Evolutionary conservation across 495 filamentous ascomycete genomes (phyloP).

Genomic region (Aeminium ludgeri): DNA sequence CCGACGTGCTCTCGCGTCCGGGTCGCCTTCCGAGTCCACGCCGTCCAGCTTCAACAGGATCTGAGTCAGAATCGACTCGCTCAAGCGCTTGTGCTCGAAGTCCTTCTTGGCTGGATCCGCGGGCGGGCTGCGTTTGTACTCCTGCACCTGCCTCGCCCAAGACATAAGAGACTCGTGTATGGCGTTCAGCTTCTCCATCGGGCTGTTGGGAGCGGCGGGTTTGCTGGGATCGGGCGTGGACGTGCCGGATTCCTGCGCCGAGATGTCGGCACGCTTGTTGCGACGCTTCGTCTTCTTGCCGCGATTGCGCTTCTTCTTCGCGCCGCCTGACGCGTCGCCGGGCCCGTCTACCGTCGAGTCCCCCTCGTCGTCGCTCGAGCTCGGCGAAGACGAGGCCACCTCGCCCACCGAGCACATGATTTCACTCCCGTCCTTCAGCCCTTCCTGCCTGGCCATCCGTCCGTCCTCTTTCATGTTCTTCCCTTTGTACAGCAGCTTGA

Average conservation of each 20-base stretch:
- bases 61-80: conserved; percentile 70
- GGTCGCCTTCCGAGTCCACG: conserved; percentile 56
- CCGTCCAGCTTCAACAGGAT: conserved; percentile 72
- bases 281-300: conserved; percentile 16
- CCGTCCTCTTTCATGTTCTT: conserved; percentile 51
- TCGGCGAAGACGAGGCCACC: conserved; percentile 13
- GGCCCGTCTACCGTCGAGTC: conserved; percentile 38
- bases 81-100: conserved; percentile 63
- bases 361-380: conserved; percentile 30
- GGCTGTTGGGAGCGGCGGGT: conserved; percentile 28
- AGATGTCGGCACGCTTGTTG: conserved; percentile 6
- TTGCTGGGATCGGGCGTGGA: conserved; percentile 19
- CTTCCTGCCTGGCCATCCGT: conserved; percentile 51
- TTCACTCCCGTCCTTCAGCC: conserved; percentile 45
- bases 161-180: conserved; percentile 43
- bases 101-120: conserved; percentile 50
- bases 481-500: conserved; percentile 74
- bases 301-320: conserved; percentile 33
- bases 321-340: conserved; percentile 31
- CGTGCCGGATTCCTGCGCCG: conserved; percentile 3
- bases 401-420: conserved; percentile 48
- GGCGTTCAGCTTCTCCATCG: conserved; percentile 54
- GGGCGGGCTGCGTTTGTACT: conserved; percentile 51
- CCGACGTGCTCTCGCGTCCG: conserved; percentile 43
- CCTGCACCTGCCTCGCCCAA: conserved; percentile 47